Conservation (phyloP, 495 filamentous ascomycete genomes). For the Penicillium psychrofluorescens region DNA sequence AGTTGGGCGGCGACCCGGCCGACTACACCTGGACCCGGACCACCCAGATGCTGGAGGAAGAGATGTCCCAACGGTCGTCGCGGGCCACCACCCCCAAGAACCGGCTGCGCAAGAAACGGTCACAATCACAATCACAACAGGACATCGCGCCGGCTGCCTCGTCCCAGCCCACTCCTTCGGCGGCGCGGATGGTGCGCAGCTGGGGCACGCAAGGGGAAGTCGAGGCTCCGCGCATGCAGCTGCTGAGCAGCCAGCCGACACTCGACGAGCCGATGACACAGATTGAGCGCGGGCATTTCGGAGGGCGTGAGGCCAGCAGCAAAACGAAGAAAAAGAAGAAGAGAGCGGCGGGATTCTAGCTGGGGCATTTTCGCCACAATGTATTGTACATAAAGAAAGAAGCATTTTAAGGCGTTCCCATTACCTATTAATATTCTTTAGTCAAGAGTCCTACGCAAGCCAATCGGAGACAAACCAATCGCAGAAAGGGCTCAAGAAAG, state of each 20-base stretch:
- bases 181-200: constrained; percentile 15
- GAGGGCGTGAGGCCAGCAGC: constrained; percentile 23
- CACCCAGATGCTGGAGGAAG: constrained; percentile 12
- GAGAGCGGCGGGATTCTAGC: constrained; percentile 37
- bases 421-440: too few relatives aligned
- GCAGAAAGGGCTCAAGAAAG: constrained; percentile 13
- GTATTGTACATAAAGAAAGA: too few relatives aligned
- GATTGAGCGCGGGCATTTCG: constrained; percentile 33
- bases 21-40: constrained; percentile 32
- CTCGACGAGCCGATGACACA: constrained; percentile 38
- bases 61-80: constrained; percentile 12
- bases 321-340: constrained; percentile 32
- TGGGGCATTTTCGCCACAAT: too few relatives aligned
- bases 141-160: constrained; percentile 9
- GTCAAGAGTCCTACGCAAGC: neutral
- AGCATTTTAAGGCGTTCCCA: too few relatives aligned
- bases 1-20: constrained; percentile 27
- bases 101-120: constrained; percentile 17
- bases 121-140: neutral
- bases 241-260: constrained; percentile 32
- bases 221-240: constrained; percentile 6
- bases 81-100: constrained; percentile 14
- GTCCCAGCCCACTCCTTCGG: constrained; percentile 17
- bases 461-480: constrained; percentile 17
- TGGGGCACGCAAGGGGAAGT: constrained; percentile 36